Evolutionary conservation across 176 grass and related monocot species (phyloP).

Genomic region (Metroxylon sagu): DNA sequence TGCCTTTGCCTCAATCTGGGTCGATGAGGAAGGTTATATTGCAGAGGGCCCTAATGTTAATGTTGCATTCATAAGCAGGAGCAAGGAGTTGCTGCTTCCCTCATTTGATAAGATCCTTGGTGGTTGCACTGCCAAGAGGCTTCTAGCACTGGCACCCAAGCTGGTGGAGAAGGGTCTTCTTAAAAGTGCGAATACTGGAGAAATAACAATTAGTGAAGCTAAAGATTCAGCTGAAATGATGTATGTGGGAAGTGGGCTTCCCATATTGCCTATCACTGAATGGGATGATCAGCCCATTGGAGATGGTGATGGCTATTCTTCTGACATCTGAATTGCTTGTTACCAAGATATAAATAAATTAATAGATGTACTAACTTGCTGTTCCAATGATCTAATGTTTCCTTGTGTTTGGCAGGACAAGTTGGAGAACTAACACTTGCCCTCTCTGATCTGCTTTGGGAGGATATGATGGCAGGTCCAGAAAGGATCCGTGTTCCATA

Average conservation of each 20-base stretch:
- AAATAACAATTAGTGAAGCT: constrained; percentile 37
- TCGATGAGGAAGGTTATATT: constrained; percentile 44
- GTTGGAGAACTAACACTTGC: constrained; percentile 59
- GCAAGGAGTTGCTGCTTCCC: constrained; percentile 46
- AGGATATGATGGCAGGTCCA: constrained; percentile 71
- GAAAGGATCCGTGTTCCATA: constrained; percentile 64
- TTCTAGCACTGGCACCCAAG: constrained; percentile 50
- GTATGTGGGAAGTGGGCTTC: constrained; percentile 68
- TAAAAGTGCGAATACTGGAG: constrained; percentile 13
- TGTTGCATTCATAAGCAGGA: constrained; percentile 62
- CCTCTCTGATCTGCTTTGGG: constrained; percentile 79
- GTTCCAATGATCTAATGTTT: background rate
- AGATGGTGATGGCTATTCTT: constrained; percentile 35
- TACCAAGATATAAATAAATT: background rate
- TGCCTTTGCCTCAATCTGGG: constrained; percentile 65
- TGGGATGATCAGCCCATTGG: constrained; percentile 73
- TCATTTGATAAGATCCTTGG: constrained; percentile 59
- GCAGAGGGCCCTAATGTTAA: constrained; percentile 84
- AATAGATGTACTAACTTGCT: too few relatives aligned
- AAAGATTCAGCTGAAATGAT: constrained; percentile 63
- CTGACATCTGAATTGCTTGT: background rate
- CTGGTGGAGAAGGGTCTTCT: constrained; percentile 42
- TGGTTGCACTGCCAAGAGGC: constrained; percentile 65
- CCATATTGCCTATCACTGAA: constrained; percentile 51
- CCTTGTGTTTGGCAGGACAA: constrained; percentile 39